Conservation (phyloP, 768 basidiomycete genomes). For the Mycena pura region DNA sequence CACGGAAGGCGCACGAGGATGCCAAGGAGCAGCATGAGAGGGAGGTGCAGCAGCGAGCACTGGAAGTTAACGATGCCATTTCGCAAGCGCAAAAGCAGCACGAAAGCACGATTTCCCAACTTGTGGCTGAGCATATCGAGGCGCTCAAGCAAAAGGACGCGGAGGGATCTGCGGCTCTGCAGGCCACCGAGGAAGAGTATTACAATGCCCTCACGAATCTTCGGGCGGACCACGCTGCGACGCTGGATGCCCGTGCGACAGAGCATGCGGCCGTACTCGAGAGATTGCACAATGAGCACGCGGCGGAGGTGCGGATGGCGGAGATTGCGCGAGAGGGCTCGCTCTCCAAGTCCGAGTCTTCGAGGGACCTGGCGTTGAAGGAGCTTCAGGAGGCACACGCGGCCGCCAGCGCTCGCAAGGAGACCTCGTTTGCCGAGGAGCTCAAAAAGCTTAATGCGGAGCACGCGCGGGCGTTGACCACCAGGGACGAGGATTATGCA, state of each 20-base stretch:
- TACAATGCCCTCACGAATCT: conserved; percentile 82
- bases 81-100: conserved; percentile 60
- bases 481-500: conserved; percentile 67
- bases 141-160: conserved; percentile 67
- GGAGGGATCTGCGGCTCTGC: conserved; percentile 59
- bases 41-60: conserved; percentile 57
- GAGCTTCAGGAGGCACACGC: conserved; percentile 78
- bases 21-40: conserved; percentile 58
- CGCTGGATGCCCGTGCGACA: conserved; percentile 64
- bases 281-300: conserved; percentile 78
- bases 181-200: conserved; percentile 80
- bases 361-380: conserved; percentile 64
- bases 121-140: conserved; percentile 60
- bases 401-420: conserved; percentile 69
- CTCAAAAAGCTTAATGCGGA: conserved; percentile 69
- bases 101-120: conserved; percentile 54
- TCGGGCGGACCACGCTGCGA: conserved; percentile 72
- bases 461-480: conserved; percentile 58
- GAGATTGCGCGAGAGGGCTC: conserved; percentile 80
- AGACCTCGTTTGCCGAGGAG: conserved; percentile 68
- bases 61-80: conserved; percentile 60
- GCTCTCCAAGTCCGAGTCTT: conserved; percentile 75
- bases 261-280: conserved; percentile 71
- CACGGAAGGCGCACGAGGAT: conserved; percentile 56
- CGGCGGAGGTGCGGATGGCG: conserved; percentile 70